Evolutionary conservation across 495 filamentous ascomycete genomes (phyloP).

Genomic region (Podospora tetraspora): DNA sequence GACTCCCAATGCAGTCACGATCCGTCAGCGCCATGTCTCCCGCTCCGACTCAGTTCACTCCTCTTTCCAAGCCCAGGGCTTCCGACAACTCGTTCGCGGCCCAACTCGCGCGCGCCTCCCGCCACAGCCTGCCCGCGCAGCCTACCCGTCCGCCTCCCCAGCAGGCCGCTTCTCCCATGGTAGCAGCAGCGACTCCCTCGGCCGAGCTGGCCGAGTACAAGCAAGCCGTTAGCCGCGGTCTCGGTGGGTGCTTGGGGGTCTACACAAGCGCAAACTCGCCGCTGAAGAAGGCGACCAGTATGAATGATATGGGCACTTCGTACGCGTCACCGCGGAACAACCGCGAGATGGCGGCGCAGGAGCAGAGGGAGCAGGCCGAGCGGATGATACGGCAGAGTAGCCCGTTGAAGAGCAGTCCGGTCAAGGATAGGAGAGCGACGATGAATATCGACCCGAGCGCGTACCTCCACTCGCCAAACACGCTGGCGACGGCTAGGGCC

Average conservation of each 20-base stretch:
- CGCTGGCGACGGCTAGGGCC: slow-evolving; percentile 25
- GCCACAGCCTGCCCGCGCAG: slow-evolving; percentile 19
- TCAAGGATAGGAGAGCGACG: slow-evolving; percentile 21
- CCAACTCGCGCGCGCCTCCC: slow-evolving; percentile 10
- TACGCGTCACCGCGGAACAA: slow-evolving; percentile 44
- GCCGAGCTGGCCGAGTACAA: slow-evolving; percentile 1
- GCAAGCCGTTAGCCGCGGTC: slow-evolving; percentile 8
- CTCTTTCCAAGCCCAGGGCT: slow-evolving; percentile 19
- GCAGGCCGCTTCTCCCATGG: slow-evolving; percentile 11
- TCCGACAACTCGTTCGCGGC: slow-evolving; percentile 9
- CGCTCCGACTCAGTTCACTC: slow-evolving; percentile 31
- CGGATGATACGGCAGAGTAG: slow-evolving; percentile 23
- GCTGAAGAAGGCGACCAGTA: slow-evolving; percentile 57
- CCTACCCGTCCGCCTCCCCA: background rate
- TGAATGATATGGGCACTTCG: slow-evolving; percentile 37
- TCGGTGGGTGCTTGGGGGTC: slow-evolving; percentile 73
- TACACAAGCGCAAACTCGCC: slow-evolving; percentile 78
- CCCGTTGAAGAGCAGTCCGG: slow-evolving; percentile 19
- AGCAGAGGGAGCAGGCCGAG: slow-evolving; percentile 37
- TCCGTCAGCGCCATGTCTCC: slow-evolving; percentile 23
- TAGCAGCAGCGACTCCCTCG: slow-evolving; percentile 12
- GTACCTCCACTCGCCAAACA: slow-evolving; percentile 23
- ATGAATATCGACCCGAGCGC: slow-evolving; percentile 1
- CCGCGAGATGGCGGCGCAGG: slow-evolving; percentile 49
- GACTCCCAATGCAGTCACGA: slow-evolving; percentile 9